Base-by-base conservation (phyloP, 2,329 filamentous ascomycete species). In the Pseudogymnoascus sp. region DNA sequence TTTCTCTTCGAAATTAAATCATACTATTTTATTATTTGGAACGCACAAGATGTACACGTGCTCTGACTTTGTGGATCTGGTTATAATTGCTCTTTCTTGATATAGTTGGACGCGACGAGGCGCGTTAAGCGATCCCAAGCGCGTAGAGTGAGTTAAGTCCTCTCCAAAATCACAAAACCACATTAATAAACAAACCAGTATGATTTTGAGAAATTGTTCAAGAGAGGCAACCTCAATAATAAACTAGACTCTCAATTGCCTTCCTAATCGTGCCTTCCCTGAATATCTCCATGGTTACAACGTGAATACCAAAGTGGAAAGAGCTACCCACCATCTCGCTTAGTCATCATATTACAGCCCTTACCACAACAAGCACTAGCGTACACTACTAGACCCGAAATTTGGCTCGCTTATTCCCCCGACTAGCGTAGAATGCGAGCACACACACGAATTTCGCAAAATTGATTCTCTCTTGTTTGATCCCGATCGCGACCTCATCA, bases 401-500 rank as follows among this genome's bases (percentile, higher is more conserved):
- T 55, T 55, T 55, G n/a, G n/a, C 48, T 55, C 48, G 48, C 48
- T 55, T 55, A 55, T 33, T 55, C 29, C 48, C 48, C 13, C 59
- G 13, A 48, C 59, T 45, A 55, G 59, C 59, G 59, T 15, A 42
- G 21, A 55, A 48, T 35, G 35, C 59, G 35, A 45, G 42, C 59
- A 61, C 59, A 61, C 59, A 61, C 59, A 61, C 35, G 39, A 61
- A 45, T 48, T 61, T 55, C 29, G 42, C 35, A 60, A 60, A 60
- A 37, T 60, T 55, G 37, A 61, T 45, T 45, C 39, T 37, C 31
- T 59, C 58, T 37, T 37, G 33, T 59, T 59, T 59, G 58, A 37
- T 59, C 58, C 37, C 33, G 58, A 59, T 59, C 58, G 58, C 58
- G 58, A 59, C 58, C 58, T 59, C 58, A 59, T 29, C 58, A 59